phyloP scores from a whole-genome alignment of 176 grass and related monocot species.

The Olyra latifolia region DNA sequence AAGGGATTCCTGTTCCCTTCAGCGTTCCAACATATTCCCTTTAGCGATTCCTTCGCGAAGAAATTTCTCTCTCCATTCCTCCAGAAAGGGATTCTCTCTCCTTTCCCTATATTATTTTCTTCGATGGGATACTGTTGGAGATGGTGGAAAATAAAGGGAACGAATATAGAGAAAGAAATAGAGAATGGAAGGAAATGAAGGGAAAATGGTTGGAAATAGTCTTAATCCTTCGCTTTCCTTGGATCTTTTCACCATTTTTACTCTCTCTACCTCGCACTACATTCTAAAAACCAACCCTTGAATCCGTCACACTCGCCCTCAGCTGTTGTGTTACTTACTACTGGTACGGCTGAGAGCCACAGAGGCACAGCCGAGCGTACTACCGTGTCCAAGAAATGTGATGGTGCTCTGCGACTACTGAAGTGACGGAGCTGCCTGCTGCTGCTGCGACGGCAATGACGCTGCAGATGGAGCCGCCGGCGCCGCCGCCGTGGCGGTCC shows the following conservation, averaged over 20 bases:
- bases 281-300: slow-evolving; percentile 24
- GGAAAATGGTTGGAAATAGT: too few relatives aligned
- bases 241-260: neutral
- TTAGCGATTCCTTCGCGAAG: too few relatives aligned
- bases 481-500: slow-evolving; percentile 40
- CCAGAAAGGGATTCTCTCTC: too few relatives aligned
- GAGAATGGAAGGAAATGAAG: too few relatives aligned
- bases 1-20: too few relatives aligned
- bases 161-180: too few relatives aligned
- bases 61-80: too few relatives aligned
- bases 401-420: slow-evolving; percentile 5
- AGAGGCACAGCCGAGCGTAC: slow-evolving; percentile 1
- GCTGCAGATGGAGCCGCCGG: slow-evolving; percentile 53
- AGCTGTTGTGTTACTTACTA: neutral
- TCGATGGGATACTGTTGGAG: too few relatives aligned
- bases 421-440: neutral
- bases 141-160: too few relatives aligned
- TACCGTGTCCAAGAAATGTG: neutral
- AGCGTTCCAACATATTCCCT: too few relatives aligned
- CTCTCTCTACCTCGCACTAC: neutral
- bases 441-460: slow-evolving; percentile 11
- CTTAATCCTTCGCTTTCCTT: too few relatives aligned
- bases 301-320: slow-evolving; percentile 11
- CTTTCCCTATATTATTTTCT: too few relatives aligned
- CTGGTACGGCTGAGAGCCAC: slow-evolving; percentile 3